Percentiles rank a stretch among this genome's conserved stretches.
These are phyloP conservation scores for Juglanconis sp. DNA, from an alignment of 2,329 filamentous ascomycete genomes.

Conservation along the genomic window DNA sequence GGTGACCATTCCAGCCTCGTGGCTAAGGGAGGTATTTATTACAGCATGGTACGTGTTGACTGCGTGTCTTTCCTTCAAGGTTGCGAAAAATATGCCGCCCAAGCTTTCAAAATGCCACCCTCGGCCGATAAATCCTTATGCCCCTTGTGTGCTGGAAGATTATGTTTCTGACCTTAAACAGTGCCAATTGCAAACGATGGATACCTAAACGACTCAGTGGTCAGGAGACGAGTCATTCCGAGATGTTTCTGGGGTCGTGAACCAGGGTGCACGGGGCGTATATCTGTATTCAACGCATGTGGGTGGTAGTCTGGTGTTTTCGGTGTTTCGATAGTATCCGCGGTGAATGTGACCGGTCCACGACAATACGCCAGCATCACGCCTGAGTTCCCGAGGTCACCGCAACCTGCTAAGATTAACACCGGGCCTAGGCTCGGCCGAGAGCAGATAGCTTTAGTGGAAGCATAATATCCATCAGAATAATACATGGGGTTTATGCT, in stretches of 20 bases:
- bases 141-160: not conserved
- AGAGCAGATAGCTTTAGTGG: not conserved
- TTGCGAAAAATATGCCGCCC: too few relatives aligned
- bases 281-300: too few relatives aligned
- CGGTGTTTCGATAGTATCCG: too few relatives aligned
- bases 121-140: not conserved
- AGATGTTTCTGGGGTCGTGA: too few relatives aligned
- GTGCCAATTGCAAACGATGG: slow-evolving; percentile 7
- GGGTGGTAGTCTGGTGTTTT: too few relatives aligned
- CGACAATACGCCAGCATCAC: too few relatives aligned
- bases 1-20: slow-evolving; percentile 24
- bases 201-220: not conserved
- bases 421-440: not conserved
- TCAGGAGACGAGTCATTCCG: too few relatives aligned
- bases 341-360: too few relatives aligned
- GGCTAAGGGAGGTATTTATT: slow-evolving; percentile 1
- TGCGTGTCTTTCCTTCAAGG: not conserved
- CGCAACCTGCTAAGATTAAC: not conserved
- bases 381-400: too few relatives aligned
- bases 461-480: too few relatives aligned
- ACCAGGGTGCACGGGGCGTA: too few relatives aligned
- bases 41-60: slow-evolving; percentile 1
- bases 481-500: not conserved
- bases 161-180: not conserved
- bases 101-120: too few relatives aligned